Evolutionary conservation across 805 yeast genomes (phyloP).

Genomic region (Ogataea methylovora): DNA sequence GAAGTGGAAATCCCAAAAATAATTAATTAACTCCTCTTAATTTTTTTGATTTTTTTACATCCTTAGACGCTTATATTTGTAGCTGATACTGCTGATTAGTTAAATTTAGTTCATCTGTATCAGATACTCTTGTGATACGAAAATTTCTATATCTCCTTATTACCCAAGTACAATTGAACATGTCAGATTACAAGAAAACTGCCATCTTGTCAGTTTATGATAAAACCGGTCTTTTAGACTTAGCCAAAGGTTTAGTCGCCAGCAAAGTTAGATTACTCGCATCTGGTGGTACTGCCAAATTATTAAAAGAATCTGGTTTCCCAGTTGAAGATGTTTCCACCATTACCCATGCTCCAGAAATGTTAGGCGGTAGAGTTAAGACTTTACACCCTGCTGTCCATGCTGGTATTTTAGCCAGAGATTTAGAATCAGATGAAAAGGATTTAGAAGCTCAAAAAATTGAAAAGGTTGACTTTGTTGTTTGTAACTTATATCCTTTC

Average conservation of each 20-base stretch:
- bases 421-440: conserved; percentile 82
- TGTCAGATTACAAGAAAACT: conserved; percentile 64
- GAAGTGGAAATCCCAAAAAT: no score
- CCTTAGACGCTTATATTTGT: no score
- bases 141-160: no score
- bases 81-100: no score
- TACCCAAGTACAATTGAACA: no score
- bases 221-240: conserved; percentile 91
- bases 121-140: no score
- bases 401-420: conserved; percentile 94
- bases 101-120: no score
- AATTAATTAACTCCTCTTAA: no score
- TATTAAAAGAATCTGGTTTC: conserved; percentile 96
- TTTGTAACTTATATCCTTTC: conserved; percentile 97
- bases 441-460: conserved; percentile 87
- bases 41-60: no score
- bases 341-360: conserved; percentile 97
- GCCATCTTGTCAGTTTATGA: conserved; percentile 97
- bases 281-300: conserved; percentile 93
- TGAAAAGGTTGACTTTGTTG: conserved; percentile 93
- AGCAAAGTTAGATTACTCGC: conserved; percentile 90
- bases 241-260: conserved; percentile 89
- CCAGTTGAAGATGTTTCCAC: conserved; percentile 93
- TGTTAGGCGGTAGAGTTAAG: conserved; percentile 98
- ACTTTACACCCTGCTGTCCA: conserved; percentile 98